Base-by-base conservation (phyloP, 352 stramenopile genomes). In the Salisapilia sapeloensis region DNA sequence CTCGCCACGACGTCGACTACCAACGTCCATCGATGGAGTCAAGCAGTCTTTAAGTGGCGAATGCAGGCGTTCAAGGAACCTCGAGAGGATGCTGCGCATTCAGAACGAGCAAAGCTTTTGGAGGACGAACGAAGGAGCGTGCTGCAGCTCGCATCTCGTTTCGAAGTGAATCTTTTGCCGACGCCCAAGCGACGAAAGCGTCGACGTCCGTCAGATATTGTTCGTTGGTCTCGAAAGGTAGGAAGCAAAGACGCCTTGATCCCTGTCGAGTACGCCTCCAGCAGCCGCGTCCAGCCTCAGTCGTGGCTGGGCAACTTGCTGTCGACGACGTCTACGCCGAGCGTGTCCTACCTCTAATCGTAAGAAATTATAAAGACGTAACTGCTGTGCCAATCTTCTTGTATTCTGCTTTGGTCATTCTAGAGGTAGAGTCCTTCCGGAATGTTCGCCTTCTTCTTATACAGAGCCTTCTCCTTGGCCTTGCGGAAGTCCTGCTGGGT, bases 381-480 rank as follows among this genome's bases (percentile, higher is more conserved):
- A n/a, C n/a, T n/a, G n/a, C n/a, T n/a, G n/a, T n/a, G n/a, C n/a
- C n/a, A n/a, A n/a, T n/a, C n/a, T n/a, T n/a, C n/a, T n/a, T n/a
- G n/a, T n/a, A n/a, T n/a, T n/a, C n/a, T n/a, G n/a, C n/a, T n/a
- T n/a, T n/a, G n/a, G n/a, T 45, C 41, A 24, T 33, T 55, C 37
- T 96, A 99, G 54, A 99, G 69, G 69, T 99, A 99, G 41, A 99
- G 72, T 21, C 94, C 94, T 61, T 99, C 95, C 0, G 95, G 95
- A 51, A 99, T 96, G 75, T 99, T 99, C 41, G 94, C 95, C 76
- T 99, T 99, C 72, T 99, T 99, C 41, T 94, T 90, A 75, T 99
- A 99, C 39, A 99, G 76, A 10, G 94, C 94, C 62, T 98, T 99
- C 71, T 99, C 95, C 62, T 99, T 99, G 20, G 96, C 96, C 74